Conservation (phyloP, 306 rosid species). For the Trifolium fragiferum region DNA sequence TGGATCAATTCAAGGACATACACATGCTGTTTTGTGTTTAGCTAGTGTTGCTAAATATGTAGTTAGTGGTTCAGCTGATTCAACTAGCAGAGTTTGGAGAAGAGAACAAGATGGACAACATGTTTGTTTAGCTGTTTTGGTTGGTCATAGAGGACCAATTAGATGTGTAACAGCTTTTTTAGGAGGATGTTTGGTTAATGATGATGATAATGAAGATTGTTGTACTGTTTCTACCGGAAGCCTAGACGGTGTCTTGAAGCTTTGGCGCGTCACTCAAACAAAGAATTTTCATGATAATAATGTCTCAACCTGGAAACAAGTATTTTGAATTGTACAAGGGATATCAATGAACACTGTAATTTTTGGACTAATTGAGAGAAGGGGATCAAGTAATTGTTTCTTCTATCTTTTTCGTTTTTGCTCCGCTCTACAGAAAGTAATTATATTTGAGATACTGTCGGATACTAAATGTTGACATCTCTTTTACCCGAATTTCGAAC, state of each 20-base stretch:
- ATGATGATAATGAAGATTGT: conserved; percentile 49
- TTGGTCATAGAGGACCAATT: conserved; percentile 91
- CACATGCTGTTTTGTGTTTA: conserved; percentile 82
- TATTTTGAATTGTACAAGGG: conserved; percentile 58
- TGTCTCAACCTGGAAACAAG: conserved; percentile 48
- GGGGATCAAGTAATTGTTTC: neutral
- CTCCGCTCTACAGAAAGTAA: too few species aligned
- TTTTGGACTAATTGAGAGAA: neutral
- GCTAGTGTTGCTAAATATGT: conserved; percentile 62
- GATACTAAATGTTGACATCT: too few species aligned
- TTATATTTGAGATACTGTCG: too few species aligned
- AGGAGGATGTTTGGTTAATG: conserved; percentile 53
- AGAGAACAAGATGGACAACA: conserved; percentile 70
- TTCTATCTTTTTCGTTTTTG: too few species aligned
- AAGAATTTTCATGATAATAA: conserved; percentile 35
- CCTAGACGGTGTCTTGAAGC: conserved; percentile 85
- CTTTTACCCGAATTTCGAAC: too few species aligned
- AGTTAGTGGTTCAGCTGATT: conserved; percentile 89
- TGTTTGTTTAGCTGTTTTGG: conserved; percentile 72
- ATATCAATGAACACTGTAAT: neutral
- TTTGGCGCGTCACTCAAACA: conserved; percentile 70
- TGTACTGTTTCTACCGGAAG: conserved; percentile 82
- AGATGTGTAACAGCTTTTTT: conserved; percentile 62
- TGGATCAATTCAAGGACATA: conserved; percentile 91
- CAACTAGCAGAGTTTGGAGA: conserved; percentile 78